Evolutionary conservation across 257 asterid species (phyloP).

Genomic region (Rhazya stricta): DNA sequence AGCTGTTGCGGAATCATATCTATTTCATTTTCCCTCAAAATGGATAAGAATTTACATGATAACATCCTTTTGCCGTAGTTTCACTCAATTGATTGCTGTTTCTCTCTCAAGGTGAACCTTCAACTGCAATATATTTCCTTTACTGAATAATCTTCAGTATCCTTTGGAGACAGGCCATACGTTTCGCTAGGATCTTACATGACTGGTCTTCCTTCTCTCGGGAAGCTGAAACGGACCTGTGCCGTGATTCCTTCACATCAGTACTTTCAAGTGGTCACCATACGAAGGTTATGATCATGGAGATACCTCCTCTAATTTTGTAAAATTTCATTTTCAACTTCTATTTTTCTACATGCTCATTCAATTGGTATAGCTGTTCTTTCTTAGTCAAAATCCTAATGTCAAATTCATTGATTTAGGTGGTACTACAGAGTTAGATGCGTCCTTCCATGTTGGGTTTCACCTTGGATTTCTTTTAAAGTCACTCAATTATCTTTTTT

Average conservation of each 20-base stretch:
- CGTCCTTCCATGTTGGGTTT: background rate
- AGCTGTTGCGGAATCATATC: background rate
- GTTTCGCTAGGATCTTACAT: constrained; percentile 16
- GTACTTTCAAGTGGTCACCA: constrained; percentile 18
- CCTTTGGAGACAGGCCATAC: constrained; percentile 20
- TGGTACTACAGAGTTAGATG: background rate
- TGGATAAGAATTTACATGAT: background rate
- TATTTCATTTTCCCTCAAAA: too few relatives aligned
- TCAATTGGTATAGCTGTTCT: background rate
- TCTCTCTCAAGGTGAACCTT: background rate
- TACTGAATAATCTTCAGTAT: background rate
- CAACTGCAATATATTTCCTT: background rate
- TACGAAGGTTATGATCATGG: constrained; percentile 24
- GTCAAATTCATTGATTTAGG: background rate
- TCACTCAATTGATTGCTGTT: background rate
- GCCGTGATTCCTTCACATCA: constrained; percentile 13
- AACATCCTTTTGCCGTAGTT: background rate
- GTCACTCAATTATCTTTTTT: background rate
- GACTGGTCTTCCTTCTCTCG: constrained; percentile 20
- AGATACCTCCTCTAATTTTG: background rate
- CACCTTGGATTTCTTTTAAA: background rate
- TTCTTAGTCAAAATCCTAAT: background rate
- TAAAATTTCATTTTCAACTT: background rate
- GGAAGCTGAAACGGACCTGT: constrained; percentile 19
- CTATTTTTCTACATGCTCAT: background rate